phyloP scores from a whole-genome alignment of 495 filamentous ascomycete genomes.

The Penicillium bovifimosum region DNA sequence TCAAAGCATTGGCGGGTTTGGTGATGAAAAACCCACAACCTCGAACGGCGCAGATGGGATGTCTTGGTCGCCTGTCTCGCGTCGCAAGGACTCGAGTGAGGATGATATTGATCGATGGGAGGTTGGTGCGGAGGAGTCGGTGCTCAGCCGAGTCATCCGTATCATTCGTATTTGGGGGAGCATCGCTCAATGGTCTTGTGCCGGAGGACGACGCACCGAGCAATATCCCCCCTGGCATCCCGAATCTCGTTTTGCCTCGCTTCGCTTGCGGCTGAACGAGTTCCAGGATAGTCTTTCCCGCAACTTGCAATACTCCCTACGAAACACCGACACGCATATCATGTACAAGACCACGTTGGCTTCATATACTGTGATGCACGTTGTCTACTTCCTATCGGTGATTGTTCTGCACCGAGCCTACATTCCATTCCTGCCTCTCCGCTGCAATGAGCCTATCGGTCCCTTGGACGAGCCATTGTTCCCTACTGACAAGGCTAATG shows the following conservation, averaged over 20 bases:
- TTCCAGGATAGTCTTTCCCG: constrained; percentile 65
- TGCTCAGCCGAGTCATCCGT: constrained; percentile 70
- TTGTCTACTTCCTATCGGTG: constrained; percentile 67
- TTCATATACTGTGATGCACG: constrained; percentile 71
- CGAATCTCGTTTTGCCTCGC: constrained; percentile 55
- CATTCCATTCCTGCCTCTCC: constrained; percentile 74
- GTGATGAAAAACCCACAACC: constrained; percentile 33
- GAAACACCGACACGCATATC: constrained; percentile 78
- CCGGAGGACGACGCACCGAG: constrained; percentile 61
- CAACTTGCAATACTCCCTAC: constrained; percentile 63
- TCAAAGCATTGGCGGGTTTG: constrained; percentile 38
- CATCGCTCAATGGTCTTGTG: constrained; percentile 69
- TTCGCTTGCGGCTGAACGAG: constrained; percentile 54
- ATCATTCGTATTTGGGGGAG: constrained; percentile 75
- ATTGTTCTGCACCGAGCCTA: constrained; percentile 80
- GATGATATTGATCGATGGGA: constrained; percentile 60
- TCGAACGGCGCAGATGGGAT: constrained; percentile 32
- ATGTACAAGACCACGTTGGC: constrained; percentile 64
- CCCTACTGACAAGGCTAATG: constrained; percentile 44
- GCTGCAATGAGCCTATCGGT: constrained; percentile 60
- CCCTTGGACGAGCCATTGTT: constrained; percentile 70
- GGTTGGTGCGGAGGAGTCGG: constrained; percentile 57
- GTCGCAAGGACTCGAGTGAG: constrained; percentile 59
- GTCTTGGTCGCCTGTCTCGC: constrained; percentile 45
- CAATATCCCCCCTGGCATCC: constrained; percentile 58